Evolutionary conservation across 768 basidiomycete species (phyloP).

Genomic region (Sporobolomyces roseus): DNA sequence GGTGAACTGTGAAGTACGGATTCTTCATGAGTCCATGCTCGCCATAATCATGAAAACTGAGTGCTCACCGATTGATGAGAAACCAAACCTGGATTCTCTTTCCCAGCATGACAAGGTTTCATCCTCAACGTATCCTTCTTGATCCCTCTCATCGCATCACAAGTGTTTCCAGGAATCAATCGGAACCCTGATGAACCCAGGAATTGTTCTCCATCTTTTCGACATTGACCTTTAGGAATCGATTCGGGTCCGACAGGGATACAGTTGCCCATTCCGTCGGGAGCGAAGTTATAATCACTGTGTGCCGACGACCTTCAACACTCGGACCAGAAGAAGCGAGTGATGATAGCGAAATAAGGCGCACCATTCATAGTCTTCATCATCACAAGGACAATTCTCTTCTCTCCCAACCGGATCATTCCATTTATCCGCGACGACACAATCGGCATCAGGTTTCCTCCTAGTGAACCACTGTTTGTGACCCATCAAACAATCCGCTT

Average conservation of each 20-base stretch:
- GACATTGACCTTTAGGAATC: slow-evolving; percentile 72
- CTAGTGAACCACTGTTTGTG: slow-evolving; percentile 96
- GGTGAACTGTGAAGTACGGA: slow-evolving; percentile 54
- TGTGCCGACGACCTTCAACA: not conserved
- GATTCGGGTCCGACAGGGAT: slow-evolving; percentile 82
- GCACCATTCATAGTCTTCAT: slow-evolving; percentile 91
- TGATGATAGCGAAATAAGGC: slow-evolving; percentile 9
- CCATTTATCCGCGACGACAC: slow-evolving; percentile 88
- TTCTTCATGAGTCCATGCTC: not conserved
- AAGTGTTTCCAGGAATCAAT: slow-evolving; percentile 87
- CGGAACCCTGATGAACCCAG: slow-evolving; percentile 87
- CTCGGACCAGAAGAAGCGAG: no score
- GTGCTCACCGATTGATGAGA: slow-evolving; percentile 66
- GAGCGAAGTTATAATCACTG: slow-evolving; percentile 86
- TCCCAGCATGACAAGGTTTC: slow-evolving; percentile 61
- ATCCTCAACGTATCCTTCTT: slow-evolving; percentile 65
- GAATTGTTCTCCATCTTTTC: slow-evolving; percentile 61
- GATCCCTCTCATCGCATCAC: slow-evolving; percentile 58
- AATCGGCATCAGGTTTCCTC: slow-evolving; percentile 74
- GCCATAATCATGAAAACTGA: not conserved
- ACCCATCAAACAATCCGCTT: slow-evolving; percentile 80
- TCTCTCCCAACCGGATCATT: slow-evolving; percentile 73
- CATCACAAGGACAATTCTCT: slow-evolving; percentile 74
- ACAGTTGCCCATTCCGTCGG: slow-evolving; percentile 64
- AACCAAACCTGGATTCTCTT: slow-evolving; percentile 72